Evolutionary conservation across 169 alveolate genomes (phyloP).

Genomic region (Theileria sp.): DNA sequence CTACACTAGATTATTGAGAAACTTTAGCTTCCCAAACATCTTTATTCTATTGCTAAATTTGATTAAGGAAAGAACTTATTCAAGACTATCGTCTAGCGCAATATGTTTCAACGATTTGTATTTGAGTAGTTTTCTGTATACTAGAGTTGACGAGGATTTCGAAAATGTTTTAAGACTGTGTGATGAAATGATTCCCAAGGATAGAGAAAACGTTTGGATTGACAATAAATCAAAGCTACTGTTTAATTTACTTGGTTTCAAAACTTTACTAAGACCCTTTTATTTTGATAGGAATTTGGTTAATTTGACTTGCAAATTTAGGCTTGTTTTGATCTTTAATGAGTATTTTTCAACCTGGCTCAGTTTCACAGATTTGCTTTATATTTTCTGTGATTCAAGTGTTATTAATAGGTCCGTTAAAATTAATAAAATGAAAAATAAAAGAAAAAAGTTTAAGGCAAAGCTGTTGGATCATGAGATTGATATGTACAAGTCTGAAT

Average conservation of each 20-base stretch:
- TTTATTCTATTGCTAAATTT: slow-evolving; percentile 12
- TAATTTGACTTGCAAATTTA: background rate
- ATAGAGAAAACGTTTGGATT: slow-evolving; percentile 20
- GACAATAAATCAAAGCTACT: slow-evolving; percentile 20
- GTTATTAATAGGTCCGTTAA: background rate
- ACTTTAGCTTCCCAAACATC: slow-evolving; percentile 15
- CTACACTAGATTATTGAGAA: background rate
- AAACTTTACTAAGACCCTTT: background rate
- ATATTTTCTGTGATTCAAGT: background rate
- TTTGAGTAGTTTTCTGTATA: background rate
- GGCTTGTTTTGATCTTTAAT: slow-evolving; percentile 1
- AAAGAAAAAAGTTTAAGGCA: background rate
- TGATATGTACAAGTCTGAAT: slow-evolving; percentile 16
- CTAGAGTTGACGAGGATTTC: background rate
- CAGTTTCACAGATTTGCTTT: background rate
- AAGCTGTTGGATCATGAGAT: background rate
- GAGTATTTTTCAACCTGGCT: slow-evolving; percentile 12
- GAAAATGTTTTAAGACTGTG: background rate
- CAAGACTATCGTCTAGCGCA: background rate
- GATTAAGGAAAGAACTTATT: slow-evolving; percentile 2
- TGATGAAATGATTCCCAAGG: slow-evolving; percentile 18
- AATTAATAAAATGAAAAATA: background rate
- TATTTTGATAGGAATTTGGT: background rate
- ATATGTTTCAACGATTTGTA: background rate
- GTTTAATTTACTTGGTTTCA: background rate